Percentiles rank a stretch among this genome's conserved stretches.
Evolutionary conservation across 2,329 filamentous ascomycete species (phyloP).

Genomic region (Emergomyces pasteurianus): DNA sequence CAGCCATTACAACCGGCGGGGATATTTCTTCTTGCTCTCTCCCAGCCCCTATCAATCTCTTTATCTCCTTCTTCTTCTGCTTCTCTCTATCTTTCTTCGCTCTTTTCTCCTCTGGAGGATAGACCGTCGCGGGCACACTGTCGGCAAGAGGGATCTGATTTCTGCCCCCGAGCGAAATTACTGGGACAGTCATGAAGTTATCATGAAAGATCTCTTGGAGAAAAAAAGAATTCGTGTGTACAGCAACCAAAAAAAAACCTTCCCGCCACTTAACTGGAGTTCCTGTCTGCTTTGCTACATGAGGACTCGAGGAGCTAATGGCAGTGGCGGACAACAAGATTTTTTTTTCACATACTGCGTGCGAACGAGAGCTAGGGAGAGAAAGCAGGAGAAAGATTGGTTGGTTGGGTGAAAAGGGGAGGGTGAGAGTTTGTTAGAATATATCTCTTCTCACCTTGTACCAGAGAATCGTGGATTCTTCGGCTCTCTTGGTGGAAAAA

Average conservation of each 20-base stretch:
- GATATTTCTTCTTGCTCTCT: background rate
- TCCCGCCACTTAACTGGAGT: constrained; percentile 28
- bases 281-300: constrained; percentile 29
- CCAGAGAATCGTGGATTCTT: background rate
- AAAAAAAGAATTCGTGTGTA: background rate
- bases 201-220: background rate
- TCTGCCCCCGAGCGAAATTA: background rate
- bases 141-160: background rate
- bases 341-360: background rate
- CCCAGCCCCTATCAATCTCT: background rate
- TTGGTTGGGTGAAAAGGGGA: background rate
- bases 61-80: background rate
- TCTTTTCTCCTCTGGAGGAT: background rate
- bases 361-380: background rate
- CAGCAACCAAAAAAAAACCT: background rate
- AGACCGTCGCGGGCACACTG: background rate
- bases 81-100: background rate
- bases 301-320: constrained; percentile 33
- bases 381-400: background rate
- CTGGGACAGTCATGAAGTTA: background rate
- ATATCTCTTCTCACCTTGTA: background rate
- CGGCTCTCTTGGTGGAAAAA: background rate
- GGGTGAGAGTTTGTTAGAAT: background rate
- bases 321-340: constrained; percentile 27
- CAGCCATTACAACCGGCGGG: background rate